Evolutionary conservation across 1,284 basidiomycete species (phyloP), one percentile per base, ranked within the genome.

Genomic region (Coniophora puteana): DNA sequence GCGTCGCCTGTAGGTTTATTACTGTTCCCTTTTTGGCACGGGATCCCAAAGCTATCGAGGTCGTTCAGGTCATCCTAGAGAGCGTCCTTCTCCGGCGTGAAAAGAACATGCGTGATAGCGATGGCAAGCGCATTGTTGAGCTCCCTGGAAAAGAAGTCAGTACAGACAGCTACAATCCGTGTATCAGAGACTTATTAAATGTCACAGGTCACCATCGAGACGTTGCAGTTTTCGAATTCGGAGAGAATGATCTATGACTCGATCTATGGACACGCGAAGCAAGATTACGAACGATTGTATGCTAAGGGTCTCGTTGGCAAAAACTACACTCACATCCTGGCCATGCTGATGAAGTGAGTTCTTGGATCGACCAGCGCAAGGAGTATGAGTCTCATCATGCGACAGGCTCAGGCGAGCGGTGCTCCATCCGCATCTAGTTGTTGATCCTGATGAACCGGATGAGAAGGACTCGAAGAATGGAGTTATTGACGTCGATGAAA

Each of bases 41-140:
- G 27, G 93, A 96, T 58, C 82, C 88, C 0, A 92, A 93, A 59
- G 92, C 91, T 0, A 86, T 96, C 41, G 90, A 93, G 53, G 83
- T 95, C 26, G 91, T 96, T 0, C 93, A 95, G 63, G 86, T 92
- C 42, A 93, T 97, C 43, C 73, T 97, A 23, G 91, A 95, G 59
- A 89, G 81, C 28, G 78, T 92, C 30, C 69, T 99, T 4, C 70
- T 99, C 3, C 78, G 95, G n/a, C 77, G 95, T 47, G 94, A 98
- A 63, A 99, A 99, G 69, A 86, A 78, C 45, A 96, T 93, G 89
- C 80, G 80, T 33, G 95, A 96, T 64, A 75, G 71, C 32, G 80
- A 94, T 52, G 95, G 95, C 3, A 85, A 89, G 37, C 78, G 76
- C 30, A 97, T 99, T 32, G 92, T 98, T 2, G 80, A 92, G 43